Evolutionary conservation across 1,139 yeast species (phyloP).

Genomic region (Maudiozyma humilis): DNA sequence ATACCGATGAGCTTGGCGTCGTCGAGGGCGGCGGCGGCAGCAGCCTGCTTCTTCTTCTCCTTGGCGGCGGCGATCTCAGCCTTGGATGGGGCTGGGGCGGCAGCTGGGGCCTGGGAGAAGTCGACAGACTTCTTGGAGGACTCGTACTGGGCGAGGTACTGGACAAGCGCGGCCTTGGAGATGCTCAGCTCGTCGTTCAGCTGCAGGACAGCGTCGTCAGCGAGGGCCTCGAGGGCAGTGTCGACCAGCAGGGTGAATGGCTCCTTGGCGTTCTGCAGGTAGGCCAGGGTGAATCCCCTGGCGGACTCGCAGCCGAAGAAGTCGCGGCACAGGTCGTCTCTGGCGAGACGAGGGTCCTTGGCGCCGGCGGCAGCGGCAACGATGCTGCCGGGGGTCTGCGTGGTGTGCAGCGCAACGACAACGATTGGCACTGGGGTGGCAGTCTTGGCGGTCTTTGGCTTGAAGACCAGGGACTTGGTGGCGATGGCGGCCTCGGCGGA

Average conservation of each 20-base stretch:
- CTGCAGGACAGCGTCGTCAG: slow-evolving; percentile 38
- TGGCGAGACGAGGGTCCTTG: slow-evolving; percentile 84
- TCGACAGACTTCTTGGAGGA: slow-evolving; percentile 46
- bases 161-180: slow-evolving; percentile 46
- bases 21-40: slow-evolving; percentile 46
- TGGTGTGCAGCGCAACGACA: slow-evolving; percentile 64
- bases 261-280: slow-evolving; percentile 45
- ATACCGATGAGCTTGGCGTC: slow-evolving; percentile 94
- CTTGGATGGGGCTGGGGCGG: slow-evolving; percentile 2
- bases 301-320: slow-evolving; percentile 53
- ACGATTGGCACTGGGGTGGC: slow-evolving; percentile 77
- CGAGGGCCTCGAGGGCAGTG: slow-evolving; percentile 39
- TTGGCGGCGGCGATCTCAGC: slow-evolving; percentile 23
- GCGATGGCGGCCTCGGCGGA: slow-evolving; percentile 36
- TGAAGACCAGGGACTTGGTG: slow-evolving; percentile 74
- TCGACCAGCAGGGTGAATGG: slow-evolving; percentile 66
- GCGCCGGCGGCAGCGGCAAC: slow-evolving; percentile 63
- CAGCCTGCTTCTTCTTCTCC: slow-evolving; percentile 14
- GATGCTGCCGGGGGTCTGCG: slow-evolving; percentile 58
- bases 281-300: slow-evolving; percentile 59
- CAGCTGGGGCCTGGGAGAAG: slow-evolving; percentile 35
- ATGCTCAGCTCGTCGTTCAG: slow-evolving; percentile 53
- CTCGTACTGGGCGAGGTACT: slow-evolving; percentile 44
- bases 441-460: slow-evolving; percentile 83
- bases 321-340: slow-evolving; percentile 64